These are phyloP conservation scores for Chiua sp. DNA, from an alignment of 1,284 basidiomycete species.

Conservation along the genomic window DNA sequence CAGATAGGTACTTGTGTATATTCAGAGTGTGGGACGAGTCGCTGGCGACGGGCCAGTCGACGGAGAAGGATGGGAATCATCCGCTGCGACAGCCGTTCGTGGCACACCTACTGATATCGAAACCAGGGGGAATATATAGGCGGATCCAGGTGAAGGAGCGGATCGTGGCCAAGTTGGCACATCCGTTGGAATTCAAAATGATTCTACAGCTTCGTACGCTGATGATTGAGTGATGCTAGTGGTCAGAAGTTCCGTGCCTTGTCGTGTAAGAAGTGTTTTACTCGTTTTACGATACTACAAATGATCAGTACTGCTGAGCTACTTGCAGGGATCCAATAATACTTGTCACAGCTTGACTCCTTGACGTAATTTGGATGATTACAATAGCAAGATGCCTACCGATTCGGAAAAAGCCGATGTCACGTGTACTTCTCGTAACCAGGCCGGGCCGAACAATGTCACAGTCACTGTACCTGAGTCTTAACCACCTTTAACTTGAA, in stretches of 20 bases:
- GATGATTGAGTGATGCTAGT: constrained; percentile 19
- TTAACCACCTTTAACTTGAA: no score
- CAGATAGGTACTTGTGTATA: constrained; percentile 21
- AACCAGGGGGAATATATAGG: constrained; percentile 24
- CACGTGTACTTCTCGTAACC: no score
- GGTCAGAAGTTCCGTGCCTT: not conserved
- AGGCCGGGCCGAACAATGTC: no score
- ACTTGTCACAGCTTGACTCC: no score
- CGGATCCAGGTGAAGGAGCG: constrained; percentile 20
- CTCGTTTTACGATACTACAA: no score
- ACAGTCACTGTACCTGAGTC: no score
- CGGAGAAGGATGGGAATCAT: constrained; percentile 16
- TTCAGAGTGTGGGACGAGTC: constrained; percentile 28
- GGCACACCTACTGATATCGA: constrained; percentile 21
- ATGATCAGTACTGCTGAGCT: no score
- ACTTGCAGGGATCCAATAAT: no score
- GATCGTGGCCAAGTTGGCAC: constrained; percentile 26
- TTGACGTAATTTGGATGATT: no score
- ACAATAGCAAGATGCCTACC: no score
- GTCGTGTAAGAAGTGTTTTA: not conserved
- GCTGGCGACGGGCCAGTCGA: constrained; percentile 13
- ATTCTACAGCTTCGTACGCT: constrained; percentile 21
- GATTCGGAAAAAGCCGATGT: no score
- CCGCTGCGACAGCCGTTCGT: constrained; percentile 26
- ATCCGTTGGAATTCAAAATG: constrained; percentile 20